These are phyloP conservation scores for Zymoseptoria tritici DNA, from an alignment of 2,329 filamentous ascomycete genomes.

Conservation along the genomic window DNA sequence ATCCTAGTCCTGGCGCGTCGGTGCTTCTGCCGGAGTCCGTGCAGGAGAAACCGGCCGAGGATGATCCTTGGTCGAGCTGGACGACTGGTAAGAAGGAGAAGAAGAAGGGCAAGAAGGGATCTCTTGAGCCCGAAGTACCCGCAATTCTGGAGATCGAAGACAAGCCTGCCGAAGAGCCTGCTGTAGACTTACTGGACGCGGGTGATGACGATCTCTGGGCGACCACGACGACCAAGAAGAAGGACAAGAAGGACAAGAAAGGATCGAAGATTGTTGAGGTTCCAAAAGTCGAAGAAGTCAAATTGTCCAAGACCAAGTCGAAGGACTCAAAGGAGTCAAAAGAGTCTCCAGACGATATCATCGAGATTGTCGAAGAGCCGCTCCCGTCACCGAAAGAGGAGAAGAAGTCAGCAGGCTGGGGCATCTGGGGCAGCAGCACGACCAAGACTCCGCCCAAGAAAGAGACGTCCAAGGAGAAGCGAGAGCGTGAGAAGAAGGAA, in stretches of 20 bases:
- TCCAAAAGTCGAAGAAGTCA: constrained; percentile 27
- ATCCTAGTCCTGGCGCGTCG: constrained; percentile 27
- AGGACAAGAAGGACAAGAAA: constrained; percentile 30
- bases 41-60: constrained; percentile 30
- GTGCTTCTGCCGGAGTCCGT: constrained; percentile 37
- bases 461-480: constrained; percentile 26
- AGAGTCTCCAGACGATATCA: constrained; percentile 20
- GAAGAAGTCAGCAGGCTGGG: constrained; percentile 32
- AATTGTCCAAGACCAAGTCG: constrained; percentile 29
- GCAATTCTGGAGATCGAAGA: constrained; percentile 37
- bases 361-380: constrained; percentile 19
- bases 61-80: constrained; percentile 26
- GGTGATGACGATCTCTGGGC: constrained; percentile 24
- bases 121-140: constrained; percentile 10
- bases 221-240: constrained; percentile 31
- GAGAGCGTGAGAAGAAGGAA: constrained; percentile 34
- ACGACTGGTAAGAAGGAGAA: constrained; percentile 44
- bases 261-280: constrained; percentile 9
- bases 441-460: constrained; percentile 23
- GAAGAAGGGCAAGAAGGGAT: constrained; percentile 44
- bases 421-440: constrained; percentile 31
- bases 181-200: constrained; percentile 18
- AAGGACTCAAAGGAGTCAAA: constrained; percentile 23
- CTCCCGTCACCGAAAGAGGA: constrained; percentile 29
- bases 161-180: constrained; percentile 29